A percentile compares a stretch with the other conserved stretches of the same genome.
Conservation (phyloP, 768 basidiomycete species). For the Dacryopinax spathularia region DNA sequence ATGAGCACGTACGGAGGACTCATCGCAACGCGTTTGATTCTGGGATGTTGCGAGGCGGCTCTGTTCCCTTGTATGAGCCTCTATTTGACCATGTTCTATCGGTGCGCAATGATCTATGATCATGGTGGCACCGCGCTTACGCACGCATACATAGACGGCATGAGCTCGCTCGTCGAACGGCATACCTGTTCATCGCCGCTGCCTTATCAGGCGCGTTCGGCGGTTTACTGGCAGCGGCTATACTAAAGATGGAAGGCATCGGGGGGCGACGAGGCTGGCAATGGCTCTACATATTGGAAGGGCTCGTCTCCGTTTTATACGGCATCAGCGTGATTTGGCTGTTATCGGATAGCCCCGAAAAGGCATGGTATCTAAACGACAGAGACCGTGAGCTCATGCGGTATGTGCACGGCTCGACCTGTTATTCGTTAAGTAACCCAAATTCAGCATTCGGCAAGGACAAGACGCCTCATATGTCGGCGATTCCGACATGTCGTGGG, state of each 20-base stretch:
- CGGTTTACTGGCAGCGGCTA: background rate
- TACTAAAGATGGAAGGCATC: constrained; percentile 7
- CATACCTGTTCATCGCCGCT: constrained; percentile 14
- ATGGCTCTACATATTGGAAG: background rate
- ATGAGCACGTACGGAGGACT: constrained; percentile 7
- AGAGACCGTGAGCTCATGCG: constrained; percentile 9
- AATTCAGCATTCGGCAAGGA: background rate
- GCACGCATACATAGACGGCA: background rate
- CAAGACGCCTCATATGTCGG: constrained; percentile 9
- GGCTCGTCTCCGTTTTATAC: constrained; percentile 8
- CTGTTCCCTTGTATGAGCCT: constrained; percentile 8
- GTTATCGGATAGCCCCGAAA: constrained; percentile 8
- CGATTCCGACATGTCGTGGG: constrained; percentile 6
- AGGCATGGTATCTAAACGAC: constrained; percentile 7
- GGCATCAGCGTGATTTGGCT: constrained; percentile 3
- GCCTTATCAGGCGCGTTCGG: constrained; percentile 10
- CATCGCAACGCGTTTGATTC: constrained; percentile 5
- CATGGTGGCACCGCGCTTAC: background rate
- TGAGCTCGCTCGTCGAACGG: constrained; percentile 9
- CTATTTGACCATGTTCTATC: constrained; percentile 6
- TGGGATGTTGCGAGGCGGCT: constrained; percentile 9
- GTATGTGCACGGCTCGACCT: background rate
- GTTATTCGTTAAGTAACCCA: background rate
- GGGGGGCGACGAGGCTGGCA: constrained; percentile 4
- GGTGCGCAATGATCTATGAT: background rate